Percentiles rank a stretch among this genome's conserved stretches.
Conservation (phyloP, 805 yeast species). For the Spathaspora hagerdaliae region DNA sequence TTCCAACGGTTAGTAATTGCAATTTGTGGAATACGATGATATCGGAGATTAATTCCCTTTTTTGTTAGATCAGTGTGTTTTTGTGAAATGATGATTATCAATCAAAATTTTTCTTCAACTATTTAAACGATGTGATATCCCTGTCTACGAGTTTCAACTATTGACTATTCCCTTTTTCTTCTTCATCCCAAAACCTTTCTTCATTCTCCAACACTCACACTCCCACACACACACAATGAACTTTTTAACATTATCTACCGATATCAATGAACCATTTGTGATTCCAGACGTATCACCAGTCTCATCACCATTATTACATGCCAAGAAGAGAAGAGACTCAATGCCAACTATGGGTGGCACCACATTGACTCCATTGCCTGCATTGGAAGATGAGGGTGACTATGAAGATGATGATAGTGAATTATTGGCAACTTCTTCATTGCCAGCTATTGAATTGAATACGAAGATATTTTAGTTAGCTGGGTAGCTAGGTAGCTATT, state of each 20-base stretch:
- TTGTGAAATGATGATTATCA: no score
- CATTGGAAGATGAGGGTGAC: slow-evolving; percentile 1
- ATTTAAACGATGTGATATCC: no score
- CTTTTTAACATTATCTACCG: slow-evolving; percentile 54
- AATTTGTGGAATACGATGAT: no score
- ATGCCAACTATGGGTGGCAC: not conserved
- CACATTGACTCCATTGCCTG: slow-evolving; percentile 4
- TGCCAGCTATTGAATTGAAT: slow-evolving; percentile 24
- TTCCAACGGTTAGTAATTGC: no score
- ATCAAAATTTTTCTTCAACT: no score
- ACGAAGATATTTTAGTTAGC: not conserved
- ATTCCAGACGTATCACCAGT: slow-evolving; percentile 63
- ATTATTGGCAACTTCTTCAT: slow-evolving; percentile 11
- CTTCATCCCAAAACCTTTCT: no score
- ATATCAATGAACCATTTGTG: slow-evolving; percentile 58
- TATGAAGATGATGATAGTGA: not conserved
- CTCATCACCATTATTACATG: slow-evolving; percentile 26
- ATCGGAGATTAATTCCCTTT: no score
- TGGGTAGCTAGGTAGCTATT: no score
- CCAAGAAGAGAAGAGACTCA: slow-evolving; percentile 5
- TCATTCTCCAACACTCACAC: not conserved
- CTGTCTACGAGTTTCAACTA: no score
- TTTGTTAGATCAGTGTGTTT: no score
- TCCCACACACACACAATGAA: not conserved
- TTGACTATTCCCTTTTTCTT: no score